Conservation (phyloP, 2,329 filamentous ascomycete species). For the Myriosclerotinia duriaeana region DNA sequence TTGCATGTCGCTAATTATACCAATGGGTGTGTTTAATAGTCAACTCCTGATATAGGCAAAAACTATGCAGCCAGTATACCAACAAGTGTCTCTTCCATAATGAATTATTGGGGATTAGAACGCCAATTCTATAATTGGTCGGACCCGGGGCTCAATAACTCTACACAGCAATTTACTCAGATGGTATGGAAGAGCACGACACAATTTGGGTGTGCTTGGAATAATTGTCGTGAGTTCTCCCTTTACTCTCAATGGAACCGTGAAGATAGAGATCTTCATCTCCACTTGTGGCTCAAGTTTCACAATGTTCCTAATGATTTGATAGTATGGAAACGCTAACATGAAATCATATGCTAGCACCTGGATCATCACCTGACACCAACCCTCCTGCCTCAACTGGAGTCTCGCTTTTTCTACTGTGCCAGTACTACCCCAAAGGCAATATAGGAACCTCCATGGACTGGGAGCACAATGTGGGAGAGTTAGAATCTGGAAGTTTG, state of each 20-base stretch:
- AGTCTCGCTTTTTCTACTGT: neutral
- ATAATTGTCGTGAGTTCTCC: constrained; percentile 7
- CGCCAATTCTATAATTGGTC: constrained; percentile 1
- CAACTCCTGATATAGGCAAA: constrained; percentile 1
- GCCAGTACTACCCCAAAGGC: constrained; percentile 6
- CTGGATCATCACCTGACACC: constrained; percentile 9
- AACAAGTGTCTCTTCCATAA: neutral
- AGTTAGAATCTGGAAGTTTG: neutral
- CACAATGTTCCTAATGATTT: too few species aligned
- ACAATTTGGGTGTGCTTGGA: constrained; percentile 5
- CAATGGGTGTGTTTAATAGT: neutral
- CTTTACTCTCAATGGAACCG: too few species aligned
- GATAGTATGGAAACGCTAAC: neutral
- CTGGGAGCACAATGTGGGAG: neutral
- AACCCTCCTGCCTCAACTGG: neutral
- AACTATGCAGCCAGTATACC: neutral
- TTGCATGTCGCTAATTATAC: neutral
- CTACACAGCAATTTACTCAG: constrained; percentile 6
- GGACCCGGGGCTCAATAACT: neutral
- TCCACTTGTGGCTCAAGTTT: neutral
- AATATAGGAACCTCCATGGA: neutral
- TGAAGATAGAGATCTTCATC: too few species aligned
- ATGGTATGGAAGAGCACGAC: constrained; percentile 1
- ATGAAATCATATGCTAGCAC: neutral
- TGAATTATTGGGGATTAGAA: neutral